phyloP scores from a whole-genome alignment of 2,329 filamentous ascomycete species.

The Apiospora saccharicola region DNA sequence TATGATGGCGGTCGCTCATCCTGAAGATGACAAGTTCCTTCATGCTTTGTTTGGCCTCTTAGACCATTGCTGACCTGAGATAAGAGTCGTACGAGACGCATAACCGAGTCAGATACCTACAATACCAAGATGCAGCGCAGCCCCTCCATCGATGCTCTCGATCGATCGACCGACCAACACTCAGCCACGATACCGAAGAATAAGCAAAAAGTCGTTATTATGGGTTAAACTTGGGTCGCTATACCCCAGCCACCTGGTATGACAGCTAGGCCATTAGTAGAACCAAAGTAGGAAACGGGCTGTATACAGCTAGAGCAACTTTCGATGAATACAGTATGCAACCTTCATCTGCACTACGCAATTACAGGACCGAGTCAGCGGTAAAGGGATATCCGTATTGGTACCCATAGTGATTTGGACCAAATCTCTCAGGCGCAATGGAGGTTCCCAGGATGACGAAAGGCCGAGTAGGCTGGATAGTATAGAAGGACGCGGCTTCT shows the following conservation, averaged over 20 bases:
- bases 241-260: background rate
- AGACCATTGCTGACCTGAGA: background rate
- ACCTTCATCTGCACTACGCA: background rate
- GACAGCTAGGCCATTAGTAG: background rate
- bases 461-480: background rate
- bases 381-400: background rate
- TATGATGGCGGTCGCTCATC: background rate
- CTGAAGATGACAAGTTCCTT: background rate
- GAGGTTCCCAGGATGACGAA: background rate
- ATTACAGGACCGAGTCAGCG: background rate
- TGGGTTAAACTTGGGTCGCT: background rate
- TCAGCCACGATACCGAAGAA: background rate
- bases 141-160: constrained; percentile 1
- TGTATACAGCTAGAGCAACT: background rate
- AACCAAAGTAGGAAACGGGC: background rate
- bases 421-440: background rate
- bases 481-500: background rate
- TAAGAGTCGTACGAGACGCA: background rate
- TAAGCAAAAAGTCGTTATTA: background rate
- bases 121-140: background rate
- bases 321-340: background rate
- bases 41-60: background rate
- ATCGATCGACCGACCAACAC: background rate
- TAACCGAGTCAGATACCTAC: constrained; percentile 4
- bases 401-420: background rate